Percentiles rank a stretch among this genome's conserved stretches.
Conservation (phyloP, 257 asterid genomes). For the Prunella vulgaris region DNA sequence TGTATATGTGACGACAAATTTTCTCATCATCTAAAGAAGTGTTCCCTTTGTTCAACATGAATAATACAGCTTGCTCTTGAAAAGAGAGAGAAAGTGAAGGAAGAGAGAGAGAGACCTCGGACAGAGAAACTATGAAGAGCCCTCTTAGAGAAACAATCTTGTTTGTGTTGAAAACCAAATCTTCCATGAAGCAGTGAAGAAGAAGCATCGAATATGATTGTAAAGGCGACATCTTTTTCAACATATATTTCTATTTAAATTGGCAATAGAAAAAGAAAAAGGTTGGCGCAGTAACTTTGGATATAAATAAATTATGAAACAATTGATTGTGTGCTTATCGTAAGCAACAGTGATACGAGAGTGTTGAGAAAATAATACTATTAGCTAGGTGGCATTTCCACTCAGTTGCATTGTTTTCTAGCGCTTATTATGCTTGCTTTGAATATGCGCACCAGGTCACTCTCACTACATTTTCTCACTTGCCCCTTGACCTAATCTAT, state of each 20-base stretch:
- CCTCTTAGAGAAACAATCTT: neutral
- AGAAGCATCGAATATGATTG: conserved; percentile 46
- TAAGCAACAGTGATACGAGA: conserved; percentile 34
- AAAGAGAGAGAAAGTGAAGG: neutral
- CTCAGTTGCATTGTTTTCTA: conserved; percentile 19
- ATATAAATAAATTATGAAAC: conserved; percentile 23
- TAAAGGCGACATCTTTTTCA: conserved; percentile 43
- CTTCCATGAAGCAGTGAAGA: conserved; percentile 32
- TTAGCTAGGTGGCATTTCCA: conserved; percentile 41
- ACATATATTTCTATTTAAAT: conserved; percentile 39
- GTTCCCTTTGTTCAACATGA: conserved; percentile 5
- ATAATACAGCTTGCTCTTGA: neutral
- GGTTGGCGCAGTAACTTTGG: neutral
- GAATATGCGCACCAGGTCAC: conserved; percentile 68
- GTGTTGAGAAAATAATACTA: neutral
- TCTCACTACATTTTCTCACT: conserved; percentile 35
- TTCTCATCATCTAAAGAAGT: neutral
- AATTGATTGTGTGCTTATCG: conserved; percentile 28
- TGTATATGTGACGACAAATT: neutral
- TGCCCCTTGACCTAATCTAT: conserved; percentile 21
- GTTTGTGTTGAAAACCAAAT: conserved; percentile 20
- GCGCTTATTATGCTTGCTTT: conserved; percentile 28
- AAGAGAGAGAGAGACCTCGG: neutral
- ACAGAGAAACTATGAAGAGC: neutral
- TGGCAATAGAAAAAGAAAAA: neutral